Percentiles rank a stretch among this genome's conserved stretches.
phyloP scores from a whole-genome alignment of 2,329 filamentous ascomycete species.

The Colletotrichum sp. region DNA sequence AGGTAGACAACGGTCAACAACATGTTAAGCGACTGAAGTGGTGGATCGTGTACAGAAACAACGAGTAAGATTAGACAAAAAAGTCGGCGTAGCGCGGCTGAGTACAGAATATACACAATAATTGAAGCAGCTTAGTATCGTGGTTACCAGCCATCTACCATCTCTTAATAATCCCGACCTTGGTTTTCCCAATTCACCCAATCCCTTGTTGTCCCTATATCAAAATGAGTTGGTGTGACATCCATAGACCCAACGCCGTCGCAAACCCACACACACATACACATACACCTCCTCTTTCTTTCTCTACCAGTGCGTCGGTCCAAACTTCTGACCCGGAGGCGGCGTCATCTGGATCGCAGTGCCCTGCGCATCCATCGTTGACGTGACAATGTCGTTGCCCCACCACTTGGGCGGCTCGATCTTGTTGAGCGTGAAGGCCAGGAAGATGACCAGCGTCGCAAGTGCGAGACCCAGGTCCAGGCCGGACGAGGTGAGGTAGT shows the following conservation, averaged over 20 bases:
- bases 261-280: not conserved
- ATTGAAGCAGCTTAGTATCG: not conserved
- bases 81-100: not conserved
- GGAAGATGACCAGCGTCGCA: slow-evolving; percentile 72
- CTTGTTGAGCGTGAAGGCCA: slow-evolving; percentile 69
- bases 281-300: not conserved
- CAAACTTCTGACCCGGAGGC: slow-evolving; percentile 63
- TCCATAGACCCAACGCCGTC: not conserved
- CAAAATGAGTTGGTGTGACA: not conserved
- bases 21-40: no score
- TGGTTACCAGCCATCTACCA: slow-evolving; percentile 3
- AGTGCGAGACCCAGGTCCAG: slow-evolving; percentile 74
- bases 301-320: slow-evolving; percentile 59
- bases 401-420: slow-evolving; percentile 71
- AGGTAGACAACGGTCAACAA: no score
- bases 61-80: not conserved
- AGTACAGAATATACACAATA: slow-evolving; percentile 12
- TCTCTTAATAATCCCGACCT: not conserved
- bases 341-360: slow-evolving; percentile 63
- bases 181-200: not conserved
- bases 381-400: slow-evolving; percentile 64
- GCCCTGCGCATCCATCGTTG: slow-evolving; percentile 67
- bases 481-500: slow-evolving; percentile 74
- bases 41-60: not conserved
- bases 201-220: not conserved